Conservation (phyloP, 805 yeast genomes). For the Tetrapisispora iriomotensis region DNA sequence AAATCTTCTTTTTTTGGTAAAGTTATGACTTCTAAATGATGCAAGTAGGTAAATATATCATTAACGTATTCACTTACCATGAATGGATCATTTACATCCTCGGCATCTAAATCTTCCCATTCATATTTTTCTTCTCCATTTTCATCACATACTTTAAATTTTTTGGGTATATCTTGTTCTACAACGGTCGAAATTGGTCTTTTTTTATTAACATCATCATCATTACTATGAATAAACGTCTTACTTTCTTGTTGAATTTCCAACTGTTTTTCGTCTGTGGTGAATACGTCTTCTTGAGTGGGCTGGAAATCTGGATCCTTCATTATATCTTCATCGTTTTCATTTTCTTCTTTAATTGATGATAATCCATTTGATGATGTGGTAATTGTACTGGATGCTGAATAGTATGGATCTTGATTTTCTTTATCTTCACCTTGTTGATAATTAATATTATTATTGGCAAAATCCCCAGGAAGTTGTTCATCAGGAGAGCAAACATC, state of each 20-base stretch:
- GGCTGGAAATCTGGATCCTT: conserved; percentile 3
- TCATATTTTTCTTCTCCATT: conserved; percentile 31
- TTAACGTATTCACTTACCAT: conserved; percentile 91
- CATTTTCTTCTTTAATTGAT: conserved; percentile 13
- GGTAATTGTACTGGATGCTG: conserved; percentile 3
- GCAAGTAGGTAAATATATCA: conserved; percentile 75
- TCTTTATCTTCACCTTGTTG: conserved; percentile 17
- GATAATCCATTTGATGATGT: conserved; percentile 8
- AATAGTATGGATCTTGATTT: conserved; percentile 16
- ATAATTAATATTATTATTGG: neutral
- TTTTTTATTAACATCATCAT: conserved; percentile 9
- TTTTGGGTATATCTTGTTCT: conserved; percentile 27
- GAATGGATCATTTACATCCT: conserved; percentile 68
- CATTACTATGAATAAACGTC: neutral
- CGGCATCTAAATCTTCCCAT: conserved; percentile 74
- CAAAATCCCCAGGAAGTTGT: neutral
- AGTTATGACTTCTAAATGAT: conserved; percentile 60
- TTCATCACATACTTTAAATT: conserved; percentile 25
- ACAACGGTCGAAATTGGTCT: conserved; percentile 30
- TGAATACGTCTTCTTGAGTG: conserved; percentile 1
- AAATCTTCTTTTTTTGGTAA: conserved; percentile 43
- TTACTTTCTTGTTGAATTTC: neutral
- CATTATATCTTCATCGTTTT: neutral
- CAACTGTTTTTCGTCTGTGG: neutral
- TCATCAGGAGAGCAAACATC: neutral